Percentiles rank a stretch among this genome's conserved stretches.
These are phyloP conservation scores for Pholiota microspora DNA, from an alignment of 768 basidiomycete species.

Conservation along the genomic window DNA sequence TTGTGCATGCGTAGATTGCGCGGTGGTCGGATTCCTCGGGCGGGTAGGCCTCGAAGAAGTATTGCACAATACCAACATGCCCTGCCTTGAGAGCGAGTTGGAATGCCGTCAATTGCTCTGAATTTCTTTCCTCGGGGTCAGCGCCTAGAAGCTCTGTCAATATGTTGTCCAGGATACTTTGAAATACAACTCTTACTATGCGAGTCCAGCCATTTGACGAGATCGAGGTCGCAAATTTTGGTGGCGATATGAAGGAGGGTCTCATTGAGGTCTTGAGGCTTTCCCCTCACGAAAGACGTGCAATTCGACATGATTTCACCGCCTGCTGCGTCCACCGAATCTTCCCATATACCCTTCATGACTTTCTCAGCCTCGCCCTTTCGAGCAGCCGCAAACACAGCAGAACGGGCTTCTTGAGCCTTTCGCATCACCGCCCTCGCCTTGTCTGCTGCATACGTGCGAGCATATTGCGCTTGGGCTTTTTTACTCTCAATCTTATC, in stretches of 20 bases:
- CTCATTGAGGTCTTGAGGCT: constrained; percentile 56
- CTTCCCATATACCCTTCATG: constrained; percentile 67
- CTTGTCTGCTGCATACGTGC: constrained; percentile 48
- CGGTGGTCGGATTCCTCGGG: constrained; percentile 50
- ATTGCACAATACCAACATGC: constrained; percentile 47
- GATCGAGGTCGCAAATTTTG: constrained; percentile 47
- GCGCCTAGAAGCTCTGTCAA: constrained; percentile 47
- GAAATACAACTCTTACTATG: constrained; percentile 52
- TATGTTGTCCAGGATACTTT: constrained; percentile 12
- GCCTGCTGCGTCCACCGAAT: constrained; percentile 67
- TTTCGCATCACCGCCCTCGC: constrained; percentile 45
- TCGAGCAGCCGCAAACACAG: constrained; percentile 66
- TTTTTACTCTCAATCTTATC: constrained; percentile 54
- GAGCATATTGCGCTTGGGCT: constrained; percentile 47
- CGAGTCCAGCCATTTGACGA: constrained; percentile 68
- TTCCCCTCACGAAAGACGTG: constrained; percentile 44
- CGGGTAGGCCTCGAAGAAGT: constrained; percentile 62
- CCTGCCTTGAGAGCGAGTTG: constrained; percentile 61
- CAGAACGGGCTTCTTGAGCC: constrained; percentile 56
- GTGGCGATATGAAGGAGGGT: constrained; percentile 71
- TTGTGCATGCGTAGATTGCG: constrained; percentile 45
- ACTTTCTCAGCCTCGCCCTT: constrained; percentile 49
- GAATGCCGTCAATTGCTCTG: constrained; percentile 56
- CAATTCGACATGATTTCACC: constrained; percentile 63
- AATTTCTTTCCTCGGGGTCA: constrained; percentile 69